Base-by-base conservation (phyloP, 2,329 filamentous ascomycete genomes). In the Claviceps fusiformis region DNA sequence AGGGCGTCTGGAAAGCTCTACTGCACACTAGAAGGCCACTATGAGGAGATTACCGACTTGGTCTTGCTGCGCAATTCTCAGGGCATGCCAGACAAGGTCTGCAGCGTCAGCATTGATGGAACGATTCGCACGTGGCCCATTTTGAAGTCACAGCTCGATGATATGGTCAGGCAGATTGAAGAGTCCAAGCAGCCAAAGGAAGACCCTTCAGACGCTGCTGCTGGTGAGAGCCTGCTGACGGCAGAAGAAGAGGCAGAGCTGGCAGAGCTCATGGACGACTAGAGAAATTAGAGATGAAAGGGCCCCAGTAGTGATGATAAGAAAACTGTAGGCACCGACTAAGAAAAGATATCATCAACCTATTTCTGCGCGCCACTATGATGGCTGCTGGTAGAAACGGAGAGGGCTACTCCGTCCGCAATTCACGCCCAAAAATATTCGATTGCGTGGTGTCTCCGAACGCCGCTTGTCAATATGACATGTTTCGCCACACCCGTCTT, bases 221-320 rank as follows among this genome's bases (percentile, higher is more conserved):
- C 66, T 61, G 68, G 69, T 39, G 71, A 71, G 59, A 73, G 75
- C 44, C 58, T 83, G 64, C 73, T 96, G 70, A 95, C 90, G 5
- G 86, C 82, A 13, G 92, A 97, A 62, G 93, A 98, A 68, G 92
- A 97, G 69, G 85, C 87, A 5, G 93, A 97, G 69, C 75, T 98
- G 60, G 91, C 89, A 15, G 93, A 91, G 60, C 71, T 98, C 67
- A 88, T 98, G 88, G 89, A 85, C 59, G 84, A 88, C 59, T 78
- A 54, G 47, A 33, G 31, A 19, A 19, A 6, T 45, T 48, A 27
- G 29, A 33, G 8, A 37, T 39, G 19, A 19, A 19, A 27, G 48
- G n/a, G n/a, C n/a, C 13, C 39, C 50, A 24, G 29, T 31, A 19
- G 24, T 39, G 17, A 33, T 41, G 11, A 17, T 9, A 24, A 33